These are phyloP conservation scores for Prototheca cutis DNA, from an alignment of 163 green algal species.

Conservation along the genomic window DNA sequence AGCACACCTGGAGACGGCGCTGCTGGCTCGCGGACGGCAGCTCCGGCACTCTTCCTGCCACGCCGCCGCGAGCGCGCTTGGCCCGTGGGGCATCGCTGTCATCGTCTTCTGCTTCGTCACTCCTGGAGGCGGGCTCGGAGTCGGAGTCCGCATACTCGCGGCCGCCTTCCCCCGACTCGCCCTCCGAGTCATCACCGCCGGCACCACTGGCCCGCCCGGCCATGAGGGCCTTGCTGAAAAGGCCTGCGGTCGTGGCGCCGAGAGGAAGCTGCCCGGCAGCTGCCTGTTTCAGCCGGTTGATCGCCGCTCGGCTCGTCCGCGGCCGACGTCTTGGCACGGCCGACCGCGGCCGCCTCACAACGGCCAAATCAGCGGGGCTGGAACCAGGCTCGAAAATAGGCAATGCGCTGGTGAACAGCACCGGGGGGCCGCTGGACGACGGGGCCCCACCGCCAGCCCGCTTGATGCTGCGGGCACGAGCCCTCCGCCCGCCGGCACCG, in stretches of 20 bases:
- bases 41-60: neutral
- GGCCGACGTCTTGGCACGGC: constrained; percentile 1
- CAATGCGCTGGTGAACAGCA: no score
- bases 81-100: constrained; percentile 10
- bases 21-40: no score
- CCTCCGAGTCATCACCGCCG: neutral
- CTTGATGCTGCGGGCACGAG: no score
- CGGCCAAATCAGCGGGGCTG: constrained; percentile 6
- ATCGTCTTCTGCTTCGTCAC: constrained; percentile 6
- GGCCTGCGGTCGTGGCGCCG: constrained; percentile 5
- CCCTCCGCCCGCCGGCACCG: no score
- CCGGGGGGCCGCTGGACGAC: no score
- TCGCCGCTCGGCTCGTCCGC: constrained; percentile 16
- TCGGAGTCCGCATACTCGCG: constrained; percentile 9
- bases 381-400: constrained; percentile 2
- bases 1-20: no score
- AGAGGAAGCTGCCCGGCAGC: constrained; percentile 24
- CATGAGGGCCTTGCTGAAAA: neutral
- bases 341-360: constrained; percentile 10
- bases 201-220: neutral
- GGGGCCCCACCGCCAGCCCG: no score
- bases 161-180: constrained; percentile 9
- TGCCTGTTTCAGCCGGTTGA: constrained; percentile 25
- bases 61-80: neutral
- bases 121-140: no score